Percentiles rank a stretch among this genome's conserved stretches.
phyloP scores from a whole-genome alignment of 495 filamentous ascomycete species.

The Aspergillus cristatus region DNA sequence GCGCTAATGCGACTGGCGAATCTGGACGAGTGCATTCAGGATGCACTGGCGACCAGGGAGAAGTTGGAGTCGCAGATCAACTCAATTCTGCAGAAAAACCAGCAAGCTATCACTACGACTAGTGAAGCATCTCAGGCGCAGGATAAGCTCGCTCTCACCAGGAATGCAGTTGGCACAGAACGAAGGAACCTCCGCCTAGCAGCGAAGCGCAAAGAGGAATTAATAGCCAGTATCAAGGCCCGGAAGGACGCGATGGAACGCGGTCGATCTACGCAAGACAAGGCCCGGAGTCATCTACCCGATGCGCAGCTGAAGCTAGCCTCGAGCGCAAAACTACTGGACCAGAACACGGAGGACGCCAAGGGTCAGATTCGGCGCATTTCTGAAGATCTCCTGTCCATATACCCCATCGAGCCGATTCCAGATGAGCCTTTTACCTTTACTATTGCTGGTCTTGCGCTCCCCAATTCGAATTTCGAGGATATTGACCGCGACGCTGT shows the following conservation, averaged over 20 bases:
- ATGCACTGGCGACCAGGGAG: conserved; percentile 71
- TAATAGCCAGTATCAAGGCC: conserved; percentile 54
- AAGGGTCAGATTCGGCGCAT: conserved; percentile 78
- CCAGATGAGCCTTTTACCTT: conserved; percentile 58
- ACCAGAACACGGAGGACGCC: conserved; percentile 50
- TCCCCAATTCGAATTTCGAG: conserved; percentile 72
- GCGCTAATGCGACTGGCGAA: conserved; percentile 82
- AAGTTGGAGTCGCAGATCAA: conserved; percentile 70
- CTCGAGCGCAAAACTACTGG: conserved; percentile 42
- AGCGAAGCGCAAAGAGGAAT: conserved; percentile 49
- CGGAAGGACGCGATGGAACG: conserved; percentile 56
- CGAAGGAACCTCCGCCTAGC: conserved; percentile 53
- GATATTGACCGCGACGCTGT: conserved; percentile 55
- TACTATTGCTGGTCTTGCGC: conserved; percentile 60
- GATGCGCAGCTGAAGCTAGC: conserved; percentile 51
- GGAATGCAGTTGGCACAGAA: conserved; percentile 53
- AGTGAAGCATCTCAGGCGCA: conserved; percentile 52
- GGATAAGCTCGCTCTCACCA: conserved; percentile 51
- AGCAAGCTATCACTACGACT: conserved; percentile 26
- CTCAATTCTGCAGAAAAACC: conserved; percentile 51
- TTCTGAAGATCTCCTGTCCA: conserved; percentile 65
- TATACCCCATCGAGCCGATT: conserved; percentile 72
- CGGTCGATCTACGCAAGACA: conserved; percentile 50
- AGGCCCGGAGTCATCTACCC: conserved; percentile 34
- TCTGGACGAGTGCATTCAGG: conserved; percentile 85